A percentile compares a stretch with the other conserved stretches of the same genome.
Conservation (phyloP, 2,329 filamentous ascomycete species). For the Iodosphaeria phyllophila region DNA sequence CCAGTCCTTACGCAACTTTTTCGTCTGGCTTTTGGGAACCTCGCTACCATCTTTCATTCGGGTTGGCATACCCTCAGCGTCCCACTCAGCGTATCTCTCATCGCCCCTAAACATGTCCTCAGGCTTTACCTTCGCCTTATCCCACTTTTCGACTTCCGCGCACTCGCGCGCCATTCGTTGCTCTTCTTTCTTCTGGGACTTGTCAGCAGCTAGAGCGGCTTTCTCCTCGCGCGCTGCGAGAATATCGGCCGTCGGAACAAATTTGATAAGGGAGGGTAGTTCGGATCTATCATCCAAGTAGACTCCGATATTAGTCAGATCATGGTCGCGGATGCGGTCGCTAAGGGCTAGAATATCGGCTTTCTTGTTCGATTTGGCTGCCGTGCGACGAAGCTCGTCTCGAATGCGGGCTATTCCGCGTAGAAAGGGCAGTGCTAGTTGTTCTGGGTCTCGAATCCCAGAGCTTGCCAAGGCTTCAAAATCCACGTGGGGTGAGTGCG, state of each 20-base stretch:
- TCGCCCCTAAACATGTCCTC: constrained; percentile 37
- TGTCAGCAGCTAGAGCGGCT: constrained; percentile 40
- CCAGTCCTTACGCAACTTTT: constrained; percentile 81
- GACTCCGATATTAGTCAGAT: constrained; percentile 66
- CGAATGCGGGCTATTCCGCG: constrained; percentile 36
- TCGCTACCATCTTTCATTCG: constrained; percentile 63
- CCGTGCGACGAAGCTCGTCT: constrained; percentile 36
- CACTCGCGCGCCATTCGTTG: constrained; percentile 29
- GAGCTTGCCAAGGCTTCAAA: constrained; percentile 24
- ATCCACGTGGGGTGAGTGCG: constrained; percentile 23
- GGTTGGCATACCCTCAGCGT: constrained; percentile 62
- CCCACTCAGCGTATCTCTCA: constrained; percentile 55
- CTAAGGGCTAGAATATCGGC: constrained; percentile 59
- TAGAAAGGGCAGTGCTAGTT: constrained; percentile 34
- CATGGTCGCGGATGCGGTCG: constrained; percentile 62
- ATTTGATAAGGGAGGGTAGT: constrained; percentile 55
- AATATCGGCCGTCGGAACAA: constrained; percentile 35
- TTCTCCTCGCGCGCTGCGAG: constrained; percentile 41
- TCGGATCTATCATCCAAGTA: constrained; percentile 72
- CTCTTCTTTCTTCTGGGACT: constrained; percentile 34
- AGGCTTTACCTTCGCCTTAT: constrained; percentile 36
- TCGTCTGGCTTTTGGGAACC: constrained; percentile 58
- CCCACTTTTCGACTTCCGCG: constrained; percentile 32
- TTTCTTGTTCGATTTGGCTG: constrained; percentile 37
- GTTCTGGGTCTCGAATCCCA: constrained; percentile 31